Evolutionary conservation across 2,329 filamentous ascomycete genomes (phyloP).

Genomic region (Dothistroma septosporum): DNA sequence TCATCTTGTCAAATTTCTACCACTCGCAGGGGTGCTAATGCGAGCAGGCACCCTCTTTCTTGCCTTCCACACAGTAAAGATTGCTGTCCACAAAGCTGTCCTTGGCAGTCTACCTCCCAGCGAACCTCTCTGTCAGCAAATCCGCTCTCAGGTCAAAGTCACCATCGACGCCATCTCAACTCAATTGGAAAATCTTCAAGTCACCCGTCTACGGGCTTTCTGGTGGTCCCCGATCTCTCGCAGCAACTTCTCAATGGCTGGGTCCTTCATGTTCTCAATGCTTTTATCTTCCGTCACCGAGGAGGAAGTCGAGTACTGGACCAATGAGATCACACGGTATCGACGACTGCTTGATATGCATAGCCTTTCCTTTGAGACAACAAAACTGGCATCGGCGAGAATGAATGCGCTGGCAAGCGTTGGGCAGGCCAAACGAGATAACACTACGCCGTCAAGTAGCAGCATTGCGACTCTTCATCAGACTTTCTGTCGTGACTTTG

Average conservation of each 20-base stretch:
- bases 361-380: conserved; percentile 22
- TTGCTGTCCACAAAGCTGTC: conserved; percentile 20
- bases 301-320: conserved; percentile 23
- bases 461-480: conserved; percentile 17
- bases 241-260: conserved; percentile 24
- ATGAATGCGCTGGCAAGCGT: conserved; percentile 22
- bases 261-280: conserved; percentile 25
- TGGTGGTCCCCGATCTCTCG: conserved; percentile 25
- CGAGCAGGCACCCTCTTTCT: conserved; percentile 18
- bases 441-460: neutral
- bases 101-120: conserved; percentile 17
- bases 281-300: conserved; percentile 19
- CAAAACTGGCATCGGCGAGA: conserved; percentile 20
- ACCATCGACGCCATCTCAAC: conserved; percentile 14
- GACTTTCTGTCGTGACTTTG: conserved; percentile 24
- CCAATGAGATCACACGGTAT: conserved; percentile 21
- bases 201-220: conserved; percentile 22
- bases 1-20: too few relatives aligned
- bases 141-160: conserved; percentile 17
- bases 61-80: conserved; percentile 19
- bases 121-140: conserved; percentile 5
- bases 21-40: neutral
- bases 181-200: conserved; percentile 22
- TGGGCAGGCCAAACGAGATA: conserved; percentile 7
- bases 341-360: conserved; percentile 24